Evolutionary conservation across 371 early-diverging fungal genomes (phyloP).

Genomic region (Fennellomyces sp.): DNA sequence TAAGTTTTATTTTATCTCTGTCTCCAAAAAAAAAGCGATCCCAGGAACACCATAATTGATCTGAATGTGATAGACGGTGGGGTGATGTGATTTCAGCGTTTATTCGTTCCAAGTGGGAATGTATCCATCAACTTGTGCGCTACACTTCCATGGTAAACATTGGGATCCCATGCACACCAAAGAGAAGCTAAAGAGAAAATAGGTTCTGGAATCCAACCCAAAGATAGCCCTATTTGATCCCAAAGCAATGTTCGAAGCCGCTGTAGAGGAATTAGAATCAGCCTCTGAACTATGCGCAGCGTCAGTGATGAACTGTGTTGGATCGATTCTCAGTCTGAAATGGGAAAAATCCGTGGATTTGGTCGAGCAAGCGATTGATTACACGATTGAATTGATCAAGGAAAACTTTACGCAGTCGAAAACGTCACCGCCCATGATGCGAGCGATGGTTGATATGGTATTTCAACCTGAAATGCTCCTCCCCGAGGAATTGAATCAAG

Average conservation of each 20-base stretch:
- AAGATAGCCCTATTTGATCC: slow-evolving; percentile 27
- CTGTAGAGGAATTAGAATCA: slow-evolving; percentile 45
- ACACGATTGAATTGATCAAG: slow-evolving; percentile 36
- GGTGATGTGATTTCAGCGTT: slow-evolving; percentile 38
- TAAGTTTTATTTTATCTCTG: slow-evolving; percentile 4
- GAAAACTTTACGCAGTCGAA: slow-evolving; percentile 42
- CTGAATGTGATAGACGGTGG: slow-evolving; percentile 28
- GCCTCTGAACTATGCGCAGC: slow-evolving; percentile 42
- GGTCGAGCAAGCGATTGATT: slow-evolving; percentile 26
- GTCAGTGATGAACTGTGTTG: slow-evolving; percentile 37
- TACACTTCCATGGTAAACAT: slow-evolving; percentile 25
- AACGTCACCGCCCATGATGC: slow-evolving; percentile 35
- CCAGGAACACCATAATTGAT: background rate
- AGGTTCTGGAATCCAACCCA: background rate
- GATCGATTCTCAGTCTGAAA: slow-evolving; percentile 25
- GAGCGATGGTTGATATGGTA: slow-evolving; percentile 33
- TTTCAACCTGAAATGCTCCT: slow-evolving; percentile 40
- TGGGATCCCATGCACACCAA: too few species aligned
- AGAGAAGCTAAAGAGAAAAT: too few species aligned
- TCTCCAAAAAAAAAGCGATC: background rate
- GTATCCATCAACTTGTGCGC: slow-evolving; percentile 26
- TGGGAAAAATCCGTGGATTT: slow-evolving; percentile 36
- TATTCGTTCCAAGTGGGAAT: slow-evolving; percentile 44
- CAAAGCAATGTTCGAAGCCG: slow-evolving; percentile 28
- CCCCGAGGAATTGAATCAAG: slow-evolving; percentile 27